Conservation (phyloP, 306 rosid species). For the Cajanus cajan region DNA sequence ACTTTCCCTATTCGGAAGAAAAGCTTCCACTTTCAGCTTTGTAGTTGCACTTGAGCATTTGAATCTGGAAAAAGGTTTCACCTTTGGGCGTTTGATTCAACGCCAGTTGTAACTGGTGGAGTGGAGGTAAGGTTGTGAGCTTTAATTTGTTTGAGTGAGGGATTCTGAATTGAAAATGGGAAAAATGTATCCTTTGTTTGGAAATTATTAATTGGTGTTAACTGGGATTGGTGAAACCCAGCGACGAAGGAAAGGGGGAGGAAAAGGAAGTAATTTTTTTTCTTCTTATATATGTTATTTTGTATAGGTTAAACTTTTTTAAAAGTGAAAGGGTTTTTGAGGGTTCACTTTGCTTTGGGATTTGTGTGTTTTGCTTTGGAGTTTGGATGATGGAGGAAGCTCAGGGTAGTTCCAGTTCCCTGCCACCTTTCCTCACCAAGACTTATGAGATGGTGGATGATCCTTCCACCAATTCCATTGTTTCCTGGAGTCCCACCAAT, state of each 20-base stretch:
- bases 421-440: conserved; percentile 81
- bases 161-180: conserved; percentile 7
- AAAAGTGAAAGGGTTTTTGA: neutral
- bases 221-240: conserved; percentile 19
- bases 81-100: conserved; percentile 18
- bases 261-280: conserved; percentile 7
- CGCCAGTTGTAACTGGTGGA: neutral
- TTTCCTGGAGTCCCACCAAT: conserved; percentile 71
- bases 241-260: neutral
- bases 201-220: neutral
- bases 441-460: conserved; percentile 90
- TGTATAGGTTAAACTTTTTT: neutral
- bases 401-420: conserved; percentile 52
- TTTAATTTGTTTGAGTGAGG: conserved; percentile 16
- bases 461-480: conserved; percentile 53
- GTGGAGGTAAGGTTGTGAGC: conserved; percentile 26
- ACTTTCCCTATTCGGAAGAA: conserved; percentile 14
- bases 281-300: neutral
- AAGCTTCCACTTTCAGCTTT: conserved; percentile 1
- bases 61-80: neutral
- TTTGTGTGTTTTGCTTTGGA: conserved; percentile 28
- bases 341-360: conserved; percentile 23
- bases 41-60: conserved; percentile 17
- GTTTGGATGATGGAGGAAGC: conserved; percentile 65
- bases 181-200: neutral